Evolutionary conservation across 176 grass and related monocot genomes (phyloP).

Genomic region (Musa troglodytarum): DNA sequence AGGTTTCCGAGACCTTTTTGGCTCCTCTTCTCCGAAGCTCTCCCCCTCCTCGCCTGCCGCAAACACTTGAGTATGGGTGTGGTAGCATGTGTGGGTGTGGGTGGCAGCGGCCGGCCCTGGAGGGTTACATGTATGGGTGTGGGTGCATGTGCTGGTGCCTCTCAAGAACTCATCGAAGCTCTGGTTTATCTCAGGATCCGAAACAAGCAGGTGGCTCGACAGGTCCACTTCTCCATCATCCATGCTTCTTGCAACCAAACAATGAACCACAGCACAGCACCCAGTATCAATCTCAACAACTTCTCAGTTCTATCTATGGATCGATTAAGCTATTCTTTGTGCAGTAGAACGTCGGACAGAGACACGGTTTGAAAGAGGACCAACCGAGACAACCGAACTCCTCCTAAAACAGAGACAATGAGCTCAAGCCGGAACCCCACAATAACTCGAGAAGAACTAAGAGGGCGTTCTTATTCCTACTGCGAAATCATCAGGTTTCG

Average conservation of each 20-base stretch:
- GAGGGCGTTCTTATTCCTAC: neutral
- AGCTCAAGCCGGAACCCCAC: neutral
- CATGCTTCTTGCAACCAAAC: conserved; percentile 30
- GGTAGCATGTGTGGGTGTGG: conserved; percentile 69
- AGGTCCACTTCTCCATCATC: conserved; percentile 51
- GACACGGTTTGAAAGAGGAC: too few relatives aligned
- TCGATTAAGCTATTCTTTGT: too few relatives aligned
- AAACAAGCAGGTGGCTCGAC: conserved; percentile 53
- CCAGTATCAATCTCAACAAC: neutral
- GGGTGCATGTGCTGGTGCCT: conserved; percentile 46
- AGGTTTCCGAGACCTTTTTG: conserved; percentile 33
- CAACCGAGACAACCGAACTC: too few relatives aligned
- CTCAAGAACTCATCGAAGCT: conserved; percentile 59
- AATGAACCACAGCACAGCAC: neutral
- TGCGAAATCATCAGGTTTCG: neutral
- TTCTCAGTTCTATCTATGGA: neutral
- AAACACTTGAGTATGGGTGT: conserved; percentile 53
- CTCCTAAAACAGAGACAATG: neutral
- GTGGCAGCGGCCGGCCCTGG: conserved; percentile 28
- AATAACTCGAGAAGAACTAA: neutral
- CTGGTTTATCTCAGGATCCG: conserved; percentile 35
- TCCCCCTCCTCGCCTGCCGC: conserved; percentile 27
- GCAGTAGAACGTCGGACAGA: too few relatives aligned
- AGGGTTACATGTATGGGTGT: conserved; percentile 61
- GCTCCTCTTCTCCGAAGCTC: conserved; percentile 19